A percentile compares a stretch with the other conserved stretches of the same genome.
These are phyloP conservation scores for Strigomonas culicis DNA, from an alignment of 208 protist genomes.

Conservation along the genomic window DNA sequence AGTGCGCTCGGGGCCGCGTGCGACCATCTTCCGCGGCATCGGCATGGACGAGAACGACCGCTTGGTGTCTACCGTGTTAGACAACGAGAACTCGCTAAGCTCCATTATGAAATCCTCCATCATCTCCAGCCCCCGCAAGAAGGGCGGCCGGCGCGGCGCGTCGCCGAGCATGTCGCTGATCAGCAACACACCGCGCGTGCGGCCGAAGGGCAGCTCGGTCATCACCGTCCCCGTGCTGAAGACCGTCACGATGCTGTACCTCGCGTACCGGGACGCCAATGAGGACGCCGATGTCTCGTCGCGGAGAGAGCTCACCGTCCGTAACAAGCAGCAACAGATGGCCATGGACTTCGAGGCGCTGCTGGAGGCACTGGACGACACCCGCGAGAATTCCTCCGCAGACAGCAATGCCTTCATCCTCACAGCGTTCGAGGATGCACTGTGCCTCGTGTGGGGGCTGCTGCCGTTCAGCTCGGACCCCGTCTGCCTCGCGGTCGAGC, in stretches of 20 bases:
- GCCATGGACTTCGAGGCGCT: constrained; percentile 40
- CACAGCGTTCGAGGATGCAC: constrained; percentile 46
- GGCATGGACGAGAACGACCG: not conserved
- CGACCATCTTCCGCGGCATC: not conserved
- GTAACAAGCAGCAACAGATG: constrained; percentile 24
- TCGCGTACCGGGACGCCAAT: constrained; percentile 55
- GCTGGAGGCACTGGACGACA: constrained; percentile 46
- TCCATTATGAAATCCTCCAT: constrained; percentile 40
- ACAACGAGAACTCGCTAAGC: constrained; percentile 14
- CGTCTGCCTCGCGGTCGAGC: constrained; percentile 49
- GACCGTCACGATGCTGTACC: constrained; percentile 64
- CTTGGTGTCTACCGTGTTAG: not conserved
- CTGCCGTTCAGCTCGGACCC: constrained; percentile 59
- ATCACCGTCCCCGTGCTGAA: constrained; percentile 42
- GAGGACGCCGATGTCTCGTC: constrained; percentile 9
- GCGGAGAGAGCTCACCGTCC: not conserved
- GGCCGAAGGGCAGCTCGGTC: not conserved
- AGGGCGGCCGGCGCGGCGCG: constrained; percentile 3
- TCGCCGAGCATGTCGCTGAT: constrained; percentile 6
- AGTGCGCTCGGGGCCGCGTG: no score
- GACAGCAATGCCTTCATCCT: constrained; percentile 52
- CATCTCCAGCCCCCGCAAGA: constrained; percentile 19
- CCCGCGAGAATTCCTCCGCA: constrained; percentile 16
- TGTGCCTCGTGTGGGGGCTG: constrained; percentile 67
- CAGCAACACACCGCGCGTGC: not conserved